Evolutionary conservation across 345 rosid genomes (phyloP), one percentile per base, ranked within the genome.

Genomic region (Capsella bursapastoris): DNA sequence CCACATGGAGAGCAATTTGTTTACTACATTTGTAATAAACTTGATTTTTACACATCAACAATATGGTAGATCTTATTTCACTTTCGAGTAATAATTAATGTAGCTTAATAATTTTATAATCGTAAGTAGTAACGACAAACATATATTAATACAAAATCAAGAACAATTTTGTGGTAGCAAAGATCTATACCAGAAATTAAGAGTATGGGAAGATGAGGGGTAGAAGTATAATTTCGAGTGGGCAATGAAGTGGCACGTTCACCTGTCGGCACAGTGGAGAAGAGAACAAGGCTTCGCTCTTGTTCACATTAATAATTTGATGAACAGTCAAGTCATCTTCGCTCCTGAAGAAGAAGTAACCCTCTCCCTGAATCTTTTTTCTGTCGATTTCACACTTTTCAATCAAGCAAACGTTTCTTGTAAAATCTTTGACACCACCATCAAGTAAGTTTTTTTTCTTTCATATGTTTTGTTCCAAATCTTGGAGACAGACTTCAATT

Each of bases 221-320:
- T 70, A 69, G 70, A 76, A 76, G 7, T 56, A 68, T 70, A 76
- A 76, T 76, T 76, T 62, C 25, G 13, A 29, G 16, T 22, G 32
- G 18, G 51, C 2, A 41, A 68, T 57, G 49, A 70, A 76, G 66
- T 76, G 79, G 57, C 79, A 76, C 74, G 75, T 76, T 76, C 53
- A 69, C 50, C 59, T 76, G 79, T 76, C 79, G 79, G 75, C 70
- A 68, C 59, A 47, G 75, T 68, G 70, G 70, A 69, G 79, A 69
- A 76, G 65, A 62, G 35, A 69, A 69, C 79, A 76, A 70, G 41
- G 41, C 37, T 40, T 72, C 50, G 71, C 69, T 78, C 45, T 76
- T 66, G 72, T 64, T 78, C 77, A 57, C 27, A 52, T 59, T 38
- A 78, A 58, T 25, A 13, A 31, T 50, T 49, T 72, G 28, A 65